These are phyloP conservation scores for Plicaturopsis crispa DNA, from an alignment of 768 basidiomycete genomes.

Conservation along the genomic window DNA sequence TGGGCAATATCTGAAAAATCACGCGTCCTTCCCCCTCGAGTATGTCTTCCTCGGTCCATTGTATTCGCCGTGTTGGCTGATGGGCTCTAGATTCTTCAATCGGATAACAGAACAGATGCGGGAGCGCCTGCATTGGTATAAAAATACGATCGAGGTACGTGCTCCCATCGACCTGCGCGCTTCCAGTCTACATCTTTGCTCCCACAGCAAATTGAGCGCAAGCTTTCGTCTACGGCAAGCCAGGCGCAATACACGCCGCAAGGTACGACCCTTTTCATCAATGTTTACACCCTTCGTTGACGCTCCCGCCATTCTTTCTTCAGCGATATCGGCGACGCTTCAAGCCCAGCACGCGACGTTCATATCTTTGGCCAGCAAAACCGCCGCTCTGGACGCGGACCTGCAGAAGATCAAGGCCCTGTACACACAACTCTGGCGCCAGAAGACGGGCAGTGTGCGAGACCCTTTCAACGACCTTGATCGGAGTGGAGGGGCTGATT, in stretches of 20 bases:
- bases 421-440: slow-evolving; percentile 74
- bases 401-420: slow-evolving; percentile 68
- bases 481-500: slow-evolving; percentile 31
- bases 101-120: slow-evolving; percentile 67
- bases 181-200: not conserved
- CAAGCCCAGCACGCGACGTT: slow-evolving; percentile 77
- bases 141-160: slow-evolving; percentile 68
- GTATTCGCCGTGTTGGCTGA: not conserved
- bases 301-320: slow-evolving; percentile 6
- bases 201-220: slow-evolving; percentile 74
- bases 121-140: slow-evolving; percentile 70
- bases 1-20: slow-evolving; percentile 63
- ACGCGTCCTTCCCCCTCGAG: slow-evolving; percentile 80
- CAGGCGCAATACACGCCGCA: slow-evolving; percentile 70
- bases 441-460: slow-evolving; percentile 73
- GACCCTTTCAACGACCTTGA: slow-evolving; percentile 66
- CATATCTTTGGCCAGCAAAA: slow-evolving; percentile 68
- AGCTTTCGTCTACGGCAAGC: slow-evolving; percentile 57
- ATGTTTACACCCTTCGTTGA: slow-evolving; percentile 5
- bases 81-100: slow-evolving; percentile 71
- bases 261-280: slow-evolving; percentile 30
- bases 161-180: slow-evolving; percentile 1
- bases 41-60: slow-evolving; percentile 19
- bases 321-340: slow-evolving; percentile 68
- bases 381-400: slow-evolving; percentile 66